Evolutionary conservation across 352 stramenopile species (phyloP).

Genomic region (Plasmopara muralis): DNA sequence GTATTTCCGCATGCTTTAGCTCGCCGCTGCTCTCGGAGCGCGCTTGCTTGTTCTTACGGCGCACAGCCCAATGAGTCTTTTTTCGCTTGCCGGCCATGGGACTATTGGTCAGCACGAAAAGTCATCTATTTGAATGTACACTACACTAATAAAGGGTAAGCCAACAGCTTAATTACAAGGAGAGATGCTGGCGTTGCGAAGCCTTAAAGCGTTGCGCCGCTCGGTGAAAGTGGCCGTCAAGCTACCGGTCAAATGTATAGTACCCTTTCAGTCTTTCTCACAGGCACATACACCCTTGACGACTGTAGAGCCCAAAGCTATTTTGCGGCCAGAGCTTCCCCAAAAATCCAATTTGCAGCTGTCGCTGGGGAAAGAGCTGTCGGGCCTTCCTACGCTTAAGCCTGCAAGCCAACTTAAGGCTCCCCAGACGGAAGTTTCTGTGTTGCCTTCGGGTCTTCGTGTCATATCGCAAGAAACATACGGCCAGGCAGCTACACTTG

Average conservation of each 20-base stretch:
- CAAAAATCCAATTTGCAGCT: conserved; percentile 38
- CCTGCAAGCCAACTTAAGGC: conserved; percentile 72
- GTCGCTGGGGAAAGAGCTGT: conserved; percentile 54
- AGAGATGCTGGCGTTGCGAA: conserved; percentile 26
- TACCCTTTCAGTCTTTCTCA: conserved; percentile 30
- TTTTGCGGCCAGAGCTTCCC: conserved; percentile 45
- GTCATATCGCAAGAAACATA: conserved; percentile 97
- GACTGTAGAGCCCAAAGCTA: conserved; percentile 35
- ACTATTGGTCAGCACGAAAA: not conserved
- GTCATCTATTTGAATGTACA: conserved; percentile 1
- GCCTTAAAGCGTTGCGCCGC: conserved; percentile 27
- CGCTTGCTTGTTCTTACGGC: conserved; percentile 72
- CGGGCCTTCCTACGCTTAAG: conserved; percentile 73
- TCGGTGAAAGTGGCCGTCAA: conserved; percentile 11
- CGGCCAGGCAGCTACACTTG: conserved; percentile 91
- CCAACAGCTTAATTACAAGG: not conserved
- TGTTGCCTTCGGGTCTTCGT: conserved; percentile 89
- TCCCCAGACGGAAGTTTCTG: conserved; percentile 90
- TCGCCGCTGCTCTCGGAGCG: conserved; percentile 21
- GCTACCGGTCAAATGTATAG: not conserved
- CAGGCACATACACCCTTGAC: conserved; percentile 16
- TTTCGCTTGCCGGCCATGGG: conserved; percentile 58
- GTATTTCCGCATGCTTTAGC: conserved; percentile 19
- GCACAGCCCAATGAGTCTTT: conserved; percentile 60
- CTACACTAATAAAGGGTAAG: conserved; percentile 13